These are phyloP conservation scores for Pleurotus cornucopiae DNA, from an alignment of 768 basidiomycete genomes.

Conservation along the genomic window DNA sequence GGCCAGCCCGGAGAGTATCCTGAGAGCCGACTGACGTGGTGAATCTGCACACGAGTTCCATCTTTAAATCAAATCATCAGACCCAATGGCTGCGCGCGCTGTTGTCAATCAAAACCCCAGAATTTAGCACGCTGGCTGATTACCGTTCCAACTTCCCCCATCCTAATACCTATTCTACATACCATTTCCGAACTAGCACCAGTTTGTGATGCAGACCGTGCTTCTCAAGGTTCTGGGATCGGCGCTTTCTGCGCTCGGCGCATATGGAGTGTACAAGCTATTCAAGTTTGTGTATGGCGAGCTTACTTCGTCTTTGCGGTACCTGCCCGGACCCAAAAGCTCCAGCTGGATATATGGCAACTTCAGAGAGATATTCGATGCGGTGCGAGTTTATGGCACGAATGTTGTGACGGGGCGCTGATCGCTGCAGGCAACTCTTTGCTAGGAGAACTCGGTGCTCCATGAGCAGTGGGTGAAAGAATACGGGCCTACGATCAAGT, in stretches of 20 bases:
- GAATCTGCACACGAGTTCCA: too few species aligned
- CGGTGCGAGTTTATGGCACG: slow-evolving; percentile 22
- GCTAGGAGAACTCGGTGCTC: slow-evolving; percentile 31
- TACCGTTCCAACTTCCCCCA: too few species aligned
- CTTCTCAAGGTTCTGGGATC: slow-evolving; percentile 7
- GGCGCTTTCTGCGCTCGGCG: slow-evolving; percentile 10
- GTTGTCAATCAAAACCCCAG: too few species aligned
- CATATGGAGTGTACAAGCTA: slow-evolving; percentile 28
- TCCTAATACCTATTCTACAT: too few species aligned
- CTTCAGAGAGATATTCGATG: slow-evolving; percentile 36
- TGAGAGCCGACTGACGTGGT: too few species aligned
- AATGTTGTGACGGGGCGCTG: neutral
- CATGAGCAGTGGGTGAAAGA: slow-evolving; percentile 45
- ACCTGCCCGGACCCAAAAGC: slow-evolving; percentile 47
- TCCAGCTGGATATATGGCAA: slow-evolving; percentile 45
- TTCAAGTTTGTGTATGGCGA: slow-evolving; percentile 23
- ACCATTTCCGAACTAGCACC: too few species aligned
- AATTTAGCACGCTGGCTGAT: too few species aligned
- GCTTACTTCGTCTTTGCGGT: slow-evolving; percentile 37
- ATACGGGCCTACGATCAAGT: slow-evolving; percentile 44
- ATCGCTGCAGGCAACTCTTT: neutral
- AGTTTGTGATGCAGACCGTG: neutral
- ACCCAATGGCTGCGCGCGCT: too few species aligned
- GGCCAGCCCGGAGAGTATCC: too few species aligned
- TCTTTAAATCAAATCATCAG: too few species aligned